phyloP scores from a whole-genome alignment of 495 filamentous ascomycete species.

The Podospora comata region DNA sequence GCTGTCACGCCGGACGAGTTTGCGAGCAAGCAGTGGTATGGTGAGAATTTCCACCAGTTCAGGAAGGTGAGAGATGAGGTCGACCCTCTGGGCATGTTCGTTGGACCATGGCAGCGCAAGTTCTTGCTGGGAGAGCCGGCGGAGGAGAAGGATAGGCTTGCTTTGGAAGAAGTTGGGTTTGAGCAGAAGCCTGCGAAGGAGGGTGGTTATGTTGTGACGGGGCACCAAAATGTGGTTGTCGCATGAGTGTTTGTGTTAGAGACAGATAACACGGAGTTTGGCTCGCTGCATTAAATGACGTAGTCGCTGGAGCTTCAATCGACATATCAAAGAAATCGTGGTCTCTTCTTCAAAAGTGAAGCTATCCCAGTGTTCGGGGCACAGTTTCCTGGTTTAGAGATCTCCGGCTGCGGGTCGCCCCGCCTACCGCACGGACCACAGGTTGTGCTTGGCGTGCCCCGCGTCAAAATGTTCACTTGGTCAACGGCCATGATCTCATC shows the following conservation, averaged over 20 bases:
- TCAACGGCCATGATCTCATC: not conserved
- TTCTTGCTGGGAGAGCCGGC: conserved; percentile 53
- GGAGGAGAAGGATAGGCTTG: conserved; percentile 18
- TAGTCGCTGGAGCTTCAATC: too few species aligned
- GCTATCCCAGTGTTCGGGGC: too few species aligned
- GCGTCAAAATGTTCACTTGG: not conserved
- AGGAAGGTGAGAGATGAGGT: conserved; percentile 62
- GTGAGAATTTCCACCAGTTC: conserved; percentile 58
- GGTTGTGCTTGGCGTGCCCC: not conserved
- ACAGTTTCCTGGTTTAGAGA: too few species aligned
- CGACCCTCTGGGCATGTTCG: conserved; percentile 90
- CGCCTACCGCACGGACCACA: not conserved
- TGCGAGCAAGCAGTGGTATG: conserved; percentile 45
- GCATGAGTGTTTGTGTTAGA: too few species aligned
- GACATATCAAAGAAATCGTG: too few species aligned
- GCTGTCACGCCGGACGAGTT: conserved; percentile 56
- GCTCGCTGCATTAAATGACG: too few species aligned
- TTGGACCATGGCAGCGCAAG: conserved; percentile 82
- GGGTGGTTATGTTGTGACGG: conserved; percentile 32
- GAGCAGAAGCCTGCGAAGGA: conserved; percentile 21
- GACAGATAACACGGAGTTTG: too few species aligned
- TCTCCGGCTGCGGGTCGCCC: not conserved
- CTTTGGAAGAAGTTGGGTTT: conserved; percentile 42
- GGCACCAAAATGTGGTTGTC: conserved; percentile 21
- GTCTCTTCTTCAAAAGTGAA: too few species aligned